These are phyloP conservation scores for Exserohilum rostratum DNA, from an alignment of 2,329 filamentous ascomycete genomes.

Conservation along the genomic window DNA sequence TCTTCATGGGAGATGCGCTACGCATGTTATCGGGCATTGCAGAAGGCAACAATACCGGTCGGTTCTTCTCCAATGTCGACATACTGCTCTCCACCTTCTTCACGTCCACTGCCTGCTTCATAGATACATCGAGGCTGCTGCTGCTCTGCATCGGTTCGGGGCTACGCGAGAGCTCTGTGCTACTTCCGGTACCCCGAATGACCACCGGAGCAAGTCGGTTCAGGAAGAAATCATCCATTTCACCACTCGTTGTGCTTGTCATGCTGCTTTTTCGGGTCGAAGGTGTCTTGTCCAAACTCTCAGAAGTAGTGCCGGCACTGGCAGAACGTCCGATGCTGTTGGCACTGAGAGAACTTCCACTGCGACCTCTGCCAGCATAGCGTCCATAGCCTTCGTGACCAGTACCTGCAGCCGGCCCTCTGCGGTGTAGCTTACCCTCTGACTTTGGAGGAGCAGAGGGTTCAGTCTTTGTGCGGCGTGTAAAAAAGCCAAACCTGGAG, in stretches of 20 bases:
- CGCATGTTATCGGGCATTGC: slow-evolving; percentile 47
- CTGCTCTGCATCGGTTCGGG: slow-evolving; percentile 46
- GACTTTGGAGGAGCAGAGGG: slow-evolving; percentile 61
- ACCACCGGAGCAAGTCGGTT: slow-evolving; percentile 53
- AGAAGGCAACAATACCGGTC: slow-evolving; percentile 44
- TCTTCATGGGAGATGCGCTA: slow-evolving; percentile 40
- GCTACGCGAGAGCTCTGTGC: slow-evolving; percentile 43
- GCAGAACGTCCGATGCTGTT: slow-evolving; percentile 56
- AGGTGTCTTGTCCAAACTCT: slow-evolving; percentile 42
- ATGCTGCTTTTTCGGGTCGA: slow-evolving; percentile 53
- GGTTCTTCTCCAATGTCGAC: slow-evolving; percentile 23
- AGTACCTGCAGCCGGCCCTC: slow-evolving; percentile 88
- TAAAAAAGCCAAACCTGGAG: slow-evolving; percentile 78
- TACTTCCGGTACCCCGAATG: slow-evolving; percentile 53
- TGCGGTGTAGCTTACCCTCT: slow-evolving; percentile 62
- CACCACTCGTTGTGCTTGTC: slow-evolving; percentile 49
- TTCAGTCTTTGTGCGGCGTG: slow-evolving; percentile 71
- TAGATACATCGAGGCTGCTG: slow-evolving; percentile 42
- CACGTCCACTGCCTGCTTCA: slow-evolving; percentile 15
- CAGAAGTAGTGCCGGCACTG: slow-evolving; percentile 51
- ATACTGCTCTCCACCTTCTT: slow-evolving; percentile 29
- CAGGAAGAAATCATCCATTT: slow-evolving; percentile 55
- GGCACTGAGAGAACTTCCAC: slow-evolving; percentile 62
- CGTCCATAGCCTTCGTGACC: slow-evolving; percentile 86
- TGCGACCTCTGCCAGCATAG: slow-evolving; percentile 69